These are phyloP conservation scores for Podochytrium sp. DNA, from an alignment of 192 early-diverging fungal genomes.

Conservation along the genomic window DNA sequence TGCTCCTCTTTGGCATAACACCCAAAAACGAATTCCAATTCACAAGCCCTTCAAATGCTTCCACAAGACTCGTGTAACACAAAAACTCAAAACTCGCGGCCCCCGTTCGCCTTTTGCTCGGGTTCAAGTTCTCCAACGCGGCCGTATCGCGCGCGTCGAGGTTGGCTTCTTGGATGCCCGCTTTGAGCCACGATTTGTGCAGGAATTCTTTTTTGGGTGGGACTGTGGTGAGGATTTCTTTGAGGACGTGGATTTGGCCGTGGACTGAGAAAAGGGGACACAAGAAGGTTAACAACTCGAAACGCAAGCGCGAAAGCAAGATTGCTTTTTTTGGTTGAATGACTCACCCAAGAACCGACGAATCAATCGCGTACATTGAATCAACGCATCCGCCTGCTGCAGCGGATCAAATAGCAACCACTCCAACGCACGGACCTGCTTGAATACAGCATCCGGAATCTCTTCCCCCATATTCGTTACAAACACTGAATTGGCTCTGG, in stretches of 20 bases:
- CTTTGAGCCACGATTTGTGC: conserved; percentile 23
- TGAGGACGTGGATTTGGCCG: conserved; percentile 54
- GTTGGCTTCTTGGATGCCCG: neutral
- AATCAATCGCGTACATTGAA: conserved; percentile 51
- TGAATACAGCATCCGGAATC: conserved; percentile 19
- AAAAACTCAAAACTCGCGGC: neutral
- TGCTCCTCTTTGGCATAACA: neutral
- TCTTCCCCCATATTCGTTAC: conserved; percentile 7
- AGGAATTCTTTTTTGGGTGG: conserved; percentile 50
- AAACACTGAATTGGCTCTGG: neutral
- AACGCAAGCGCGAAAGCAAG: neutral
- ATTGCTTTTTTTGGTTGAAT: no score
- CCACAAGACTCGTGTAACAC: conserved; percentile 5
- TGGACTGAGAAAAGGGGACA: conserved; percentile 11
- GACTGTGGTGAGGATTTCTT: conserved; percentile 44
- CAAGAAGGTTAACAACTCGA: neutral
- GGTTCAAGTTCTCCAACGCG: neutral
- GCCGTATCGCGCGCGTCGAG: neutral
- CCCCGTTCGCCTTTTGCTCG: neutral
- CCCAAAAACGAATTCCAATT: conserved; percentile 19
- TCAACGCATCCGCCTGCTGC: conserved; percentile 50
- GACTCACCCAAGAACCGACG: conserved; percentile 53
- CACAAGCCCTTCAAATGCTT: conserved; percentile 13
- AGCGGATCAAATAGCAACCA: conserved; percentile 55
- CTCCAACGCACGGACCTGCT: conserved; percentile 61